A percentile compares a stretch with the other conserved stretches of the same genome.
Evolutionary conservation across 2,329 filamentous ascomycete species (phyloP).

Genomic region (Talaromyces sp.): DNA sequence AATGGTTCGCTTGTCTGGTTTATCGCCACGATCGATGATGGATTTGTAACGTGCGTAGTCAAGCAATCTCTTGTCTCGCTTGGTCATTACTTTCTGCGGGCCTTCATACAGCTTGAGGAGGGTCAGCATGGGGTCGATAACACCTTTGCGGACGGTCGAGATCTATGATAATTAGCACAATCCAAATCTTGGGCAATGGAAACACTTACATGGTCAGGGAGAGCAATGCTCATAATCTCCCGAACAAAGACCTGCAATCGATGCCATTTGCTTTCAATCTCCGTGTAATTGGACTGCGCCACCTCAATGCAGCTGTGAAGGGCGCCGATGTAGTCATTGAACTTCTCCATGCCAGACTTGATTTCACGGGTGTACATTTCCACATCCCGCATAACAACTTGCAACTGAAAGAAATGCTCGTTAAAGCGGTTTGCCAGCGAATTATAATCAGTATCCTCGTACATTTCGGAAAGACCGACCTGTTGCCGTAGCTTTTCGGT

Average conservation of each 20-base stretch:
- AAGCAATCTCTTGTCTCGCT: slow-evolving; percentile 85
- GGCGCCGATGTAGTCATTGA: slow-evolving; percentile 73
- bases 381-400: slow-evolving; percentile 90
- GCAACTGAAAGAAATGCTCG: slow-evolving; percentile 86
- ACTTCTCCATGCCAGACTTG: slow-evolving; percentile 73
- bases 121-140: slow-evolving; percentile 78
- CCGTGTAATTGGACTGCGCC: slow-evolving; percentile 67
- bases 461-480: slow-evolving; percentile 60
- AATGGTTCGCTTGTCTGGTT: slow-evolving; percentile 77
- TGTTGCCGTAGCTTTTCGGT: slow-evolving; percentile 79
- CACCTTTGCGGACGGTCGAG: slow-evolving; percentile 69
- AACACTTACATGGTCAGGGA: slow-evolving; percentile 70
- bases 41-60: slow-evolving; percentile 82
- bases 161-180: slow-evolving; percentile 37
- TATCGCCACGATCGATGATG: slow-evolving; percentile 76
- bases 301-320: slow-evolving; percentile 78
- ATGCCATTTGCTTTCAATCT: slow-evolving; percentile 91
- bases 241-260: slow-evolving; percentile 83
- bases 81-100: slow-evolving; percentile 85
- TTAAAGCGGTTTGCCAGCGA: slow-evolving; percentile 81
- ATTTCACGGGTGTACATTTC: slow-evolving; percentile 85
- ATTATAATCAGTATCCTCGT: slow-evolving; percentile 79
- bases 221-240: slow-evolving; percentile 76
- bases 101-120: slow-evolving; percentile 78
- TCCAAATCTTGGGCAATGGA: too few species aligned